Evolutionary conservation across 768 basidiomycete species (phyloP).

Genomic region (Tulasnella calospora): DNA sequence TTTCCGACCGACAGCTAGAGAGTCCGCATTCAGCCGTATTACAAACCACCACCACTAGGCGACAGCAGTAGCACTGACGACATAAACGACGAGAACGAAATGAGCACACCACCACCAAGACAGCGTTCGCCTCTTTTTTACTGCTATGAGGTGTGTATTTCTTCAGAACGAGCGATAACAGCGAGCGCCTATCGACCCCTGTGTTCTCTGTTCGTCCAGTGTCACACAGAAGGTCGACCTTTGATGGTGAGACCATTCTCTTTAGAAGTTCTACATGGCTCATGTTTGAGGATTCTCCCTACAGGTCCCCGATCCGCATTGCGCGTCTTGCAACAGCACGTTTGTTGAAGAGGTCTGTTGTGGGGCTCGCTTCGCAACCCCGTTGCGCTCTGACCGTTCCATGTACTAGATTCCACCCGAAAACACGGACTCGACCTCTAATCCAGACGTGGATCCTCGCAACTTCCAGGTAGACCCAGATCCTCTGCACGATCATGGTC

Average conservation of each 20-base stretch:
- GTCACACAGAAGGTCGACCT: conserved; percentile 82
- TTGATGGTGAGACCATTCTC: conserved; percentile 57
- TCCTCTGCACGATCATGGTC: conserved; percentile 14
- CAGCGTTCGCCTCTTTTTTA: conserved; percentile 24
- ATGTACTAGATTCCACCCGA: conserved; percentile 8
- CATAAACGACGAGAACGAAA: not conserved
- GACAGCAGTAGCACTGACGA: not conserved
- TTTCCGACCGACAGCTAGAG: not conserved
- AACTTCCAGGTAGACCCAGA: conserved; percentile 43
- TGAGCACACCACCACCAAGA: conserved; percentile 8
- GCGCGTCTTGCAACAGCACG: conserved; percentile 71
- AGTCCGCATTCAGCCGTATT: not conserved
- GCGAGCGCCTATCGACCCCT: not conserved
- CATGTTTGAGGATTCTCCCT: not conserved
- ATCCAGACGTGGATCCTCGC: conserved; percentile 52
- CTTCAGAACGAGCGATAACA: not conserved
- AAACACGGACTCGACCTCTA: not conserved
- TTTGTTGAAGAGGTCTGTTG: conserved; percentile 70
- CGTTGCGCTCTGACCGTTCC: not conserved
- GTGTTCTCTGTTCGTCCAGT: conserved; percentile 44
- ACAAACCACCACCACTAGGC: not conserved
- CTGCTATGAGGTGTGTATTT: conserved; percentile 26
- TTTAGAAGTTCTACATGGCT: not conserved
- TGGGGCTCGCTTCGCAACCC: not conserved
- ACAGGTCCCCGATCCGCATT: conserved; percentile 75